phyloP scores from a whole-genome alignment of 352 stramenopile genomes.

The Peronospora belbahrii region DNA sequence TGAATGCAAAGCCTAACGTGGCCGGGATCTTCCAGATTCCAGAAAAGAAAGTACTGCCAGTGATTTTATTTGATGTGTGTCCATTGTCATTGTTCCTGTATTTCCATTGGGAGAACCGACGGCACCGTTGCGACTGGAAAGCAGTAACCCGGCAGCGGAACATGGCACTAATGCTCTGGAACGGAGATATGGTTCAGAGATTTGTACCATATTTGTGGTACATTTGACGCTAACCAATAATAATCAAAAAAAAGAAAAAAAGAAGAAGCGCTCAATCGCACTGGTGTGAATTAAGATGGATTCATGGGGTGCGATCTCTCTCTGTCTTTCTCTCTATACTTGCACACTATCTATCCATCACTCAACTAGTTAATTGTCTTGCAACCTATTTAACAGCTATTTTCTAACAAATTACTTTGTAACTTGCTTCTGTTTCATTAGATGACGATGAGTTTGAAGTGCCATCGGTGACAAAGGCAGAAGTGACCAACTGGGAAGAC shows the following conservation, averaged over 20 bases:
- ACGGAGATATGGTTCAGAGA: background rate
- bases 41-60: slow-evolving; percentile 16
- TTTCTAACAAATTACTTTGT: background rate
- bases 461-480: slow-evolving; percentile 36
- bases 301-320: slow-evolving; percentile 54
- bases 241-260: slow-evolving; percentile 9
- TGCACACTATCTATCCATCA: background rate
- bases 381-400: too few species aligned
- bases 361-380: background rate
- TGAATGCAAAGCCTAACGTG: slow-evolving; percentile 53
- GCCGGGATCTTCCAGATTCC: slow-evolving; percentile 63
- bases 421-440: slow-evolving; percentile 16
- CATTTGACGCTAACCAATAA: slow-evolving; percentile 17
- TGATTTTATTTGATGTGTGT: background rate
- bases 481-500: slow-evolving; percentile 66
- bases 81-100: background rate
- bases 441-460: slow-evolving; percentile 84
- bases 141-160: background rate
- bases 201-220: slow-evolving; percentile 11
- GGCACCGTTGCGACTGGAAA: slow-evolving; percentile 4
- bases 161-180: background rate
- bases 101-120: slow-evolving; percentile 16
- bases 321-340: background rate
- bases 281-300: slow-evolving; percentile 40
- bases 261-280: slow-evolving; percentile 1